phyloP scores from a whole-genome alignment of 768 basidiomycete genomes.

The Lentinula edodes region DNA sequence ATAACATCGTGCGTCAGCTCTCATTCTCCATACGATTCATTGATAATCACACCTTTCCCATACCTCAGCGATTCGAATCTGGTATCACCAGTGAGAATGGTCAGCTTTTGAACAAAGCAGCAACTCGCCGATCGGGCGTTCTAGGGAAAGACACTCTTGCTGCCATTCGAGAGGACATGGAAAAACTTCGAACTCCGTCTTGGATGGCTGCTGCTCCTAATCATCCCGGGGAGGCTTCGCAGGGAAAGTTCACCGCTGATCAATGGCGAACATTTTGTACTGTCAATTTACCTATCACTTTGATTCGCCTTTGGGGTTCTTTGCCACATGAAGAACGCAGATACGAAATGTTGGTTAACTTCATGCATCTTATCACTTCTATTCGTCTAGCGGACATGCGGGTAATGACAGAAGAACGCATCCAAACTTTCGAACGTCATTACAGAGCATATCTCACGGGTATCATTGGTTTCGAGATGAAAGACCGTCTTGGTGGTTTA shows the following conservation, averaged over 20 bases:
- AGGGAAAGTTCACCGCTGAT: neutral
- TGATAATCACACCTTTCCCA: too few species aligned
- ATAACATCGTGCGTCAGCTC: too few species aligned
- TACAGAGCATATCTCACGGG: constrained; percentile 25
- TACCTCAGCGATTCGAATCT: neutral
- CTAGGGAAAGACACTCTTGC: constrained; percentile 9
- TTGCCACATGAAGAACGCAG: constrained; percentile 1
- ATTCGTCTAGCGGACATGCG: constrained; percentile 22
- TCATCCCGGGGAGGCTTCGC: constrained; percentile 14
- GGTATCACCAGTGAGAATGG: neutral
- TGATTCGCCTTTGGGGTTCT: too few species aligned
- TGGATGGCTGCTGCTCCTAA: constrained; percentile 18
- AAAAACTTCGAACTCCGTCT: constrained; percentile 16
- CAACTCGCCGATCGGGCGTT: neutral
- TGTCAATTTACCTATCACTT: too few species aligned
- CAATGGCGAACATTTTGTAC: too few species aligned
- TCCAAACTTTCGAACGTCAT: constrained; percentile 19
- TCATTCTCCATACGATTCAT: too few species aligned
- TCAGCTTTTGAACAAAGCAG: neutral
- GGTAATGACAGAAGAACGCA: constrained; percentile 14
- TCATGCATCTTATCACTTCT: constrained; percentile 29
- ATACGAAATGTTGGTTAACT: constrained; percentile 20
- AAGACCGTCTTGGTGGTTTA: constrained; percentile 10
- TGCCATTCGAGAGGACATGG: constrained; percentile 18
- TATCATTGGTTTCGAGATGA: constrained; percentile 4